Evolutionary conservation across 257 asterid genomes (phyloP).

Genomic region (Linderniella brevidens): DNA sequence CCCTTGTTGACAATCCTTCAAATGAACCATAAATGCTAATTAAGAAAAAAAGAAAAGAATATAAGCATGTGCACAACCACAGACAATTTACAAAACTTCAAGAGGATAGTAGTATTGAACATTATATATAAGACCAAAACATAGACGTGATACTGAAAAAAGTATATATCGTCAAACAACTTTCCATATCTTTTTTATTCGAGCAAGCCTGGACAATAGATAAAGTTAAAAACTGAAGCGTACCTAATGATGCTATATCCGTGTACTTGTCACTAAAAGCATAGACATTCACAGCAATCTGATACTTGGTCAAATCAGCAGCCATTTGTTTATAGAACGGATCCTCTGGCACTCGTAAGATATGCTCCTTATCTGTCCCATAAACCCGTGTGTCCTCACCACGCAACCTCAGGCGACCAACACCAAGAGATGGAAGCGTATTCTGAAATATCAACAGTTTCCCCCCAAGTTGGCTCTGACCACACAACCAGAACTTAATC

Average conservation of each 20-base stretch:
- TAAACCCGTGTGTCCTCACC: slow-evolving; percentile 74
- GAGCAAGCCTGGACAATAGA: not conserved
- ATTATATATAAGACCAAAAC: too few relatives aligned
- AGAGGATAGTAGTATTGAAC: too few relatives aligned
- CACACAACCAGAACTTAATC: slow-evolving; percentile 15
- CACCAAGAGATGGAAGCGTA: slow-evolving; percentile 87
- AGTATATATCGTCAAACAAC: not conserved
- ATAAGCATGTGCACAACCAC: too few relatives aligned
- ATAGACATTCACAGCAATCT: slow-evolving; percentile 83
- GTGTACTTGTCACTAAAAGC: slow-evolving; percentile 86
- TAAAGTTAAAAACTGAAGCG: slow-evolving; percentile 6
- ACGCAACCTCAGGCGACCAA: slow-evolving; percentile 85
- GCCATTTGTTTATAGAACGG: slow-evolving; percentile 99
- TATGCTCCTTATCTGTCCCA: slow-evolving; percentile 90
- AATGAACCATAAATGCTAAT: too few relatives aligned
- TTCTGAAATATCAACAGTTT: slow-evolving; percentile 89
- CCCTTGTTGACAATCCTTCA: too few relatives aligned
- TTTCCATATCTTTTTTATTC: not conserved
- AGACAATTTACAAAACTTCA: too few relatives aligned
- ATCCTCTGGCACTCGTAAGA: slow-evolving; percentile 77
- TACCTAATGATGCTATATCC: slow-evolving; percentile 91
- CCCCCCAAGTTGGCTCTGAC: slow-evolving; percentile 94
- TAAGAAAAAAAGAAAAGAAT: too few relatives aligned
- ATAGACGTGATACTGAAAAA: too few relatives aligned
- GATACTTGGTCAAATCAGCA: slow-evolving; percentile 95